Percentiles rank a stretch among this genome's conserved stretches.
phyloP scores from a whole-genome alignment of 179 eudicot genomes.

The Beta corolliflora region DNA sequence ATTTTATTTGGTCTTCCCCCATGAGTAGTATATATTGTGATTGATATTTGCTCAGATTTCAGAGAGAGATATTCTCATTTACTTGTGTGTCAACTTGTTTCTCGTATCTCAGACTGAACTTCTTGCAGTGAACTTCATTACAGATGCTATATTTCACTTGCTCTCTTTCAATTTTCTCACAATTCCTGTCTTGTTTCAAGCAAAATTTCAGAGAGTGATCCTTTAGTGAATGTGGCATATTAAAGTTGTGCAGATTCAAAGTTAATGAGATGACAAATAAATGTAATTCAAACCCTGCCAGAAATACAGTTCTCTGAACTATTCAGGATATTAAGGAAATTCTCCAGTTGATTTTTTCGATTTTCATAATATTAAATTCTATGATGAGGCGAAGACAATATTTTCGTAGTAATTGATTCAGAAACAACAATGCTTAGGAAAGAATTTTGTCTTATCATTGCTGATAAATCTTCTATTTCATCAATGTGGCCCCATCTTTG shows the following conservation, averaged over 20 bases:
- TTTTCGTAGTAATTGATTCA: no score
- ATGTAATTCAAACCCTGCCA: no score
- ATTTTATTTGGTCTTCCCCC: background rate
- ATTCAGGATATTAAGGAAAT: no score
- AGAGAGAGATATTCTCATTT: background rate
- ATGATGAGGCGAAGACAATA: background rate
- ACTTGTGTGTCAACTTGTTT: background rate
- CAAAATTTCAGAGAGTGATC: background rate
- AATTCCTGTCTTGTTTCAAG: background rate
- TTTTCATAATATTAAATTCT: background rate
- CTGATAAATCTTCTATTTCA: background rate
- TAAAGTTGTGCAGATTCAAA: background rate
- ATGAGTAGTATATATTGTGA: no score
- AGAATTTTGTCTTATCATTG: background rate
- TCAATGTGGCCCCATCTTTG: background rate
- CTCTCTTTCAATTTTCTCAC: background rate
- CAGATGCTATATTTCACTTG: no score
- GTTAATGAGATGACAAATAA: no score
- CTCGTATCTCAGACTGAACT: background rate
- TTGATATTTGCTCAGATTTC: background rate
- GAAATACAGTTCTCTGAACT: no score
- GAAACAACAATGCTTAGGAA: background rate
- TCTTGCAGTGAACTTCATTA: background rate
- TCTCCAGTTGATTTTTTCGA: no score
- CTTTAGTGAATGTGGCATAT: background rate